Evolutionary conservation across 148 eudicot genomes (phyloP), one percentile per base, ranked within the genome.

Genomic region (Chenopodium suecicum): DNA sequence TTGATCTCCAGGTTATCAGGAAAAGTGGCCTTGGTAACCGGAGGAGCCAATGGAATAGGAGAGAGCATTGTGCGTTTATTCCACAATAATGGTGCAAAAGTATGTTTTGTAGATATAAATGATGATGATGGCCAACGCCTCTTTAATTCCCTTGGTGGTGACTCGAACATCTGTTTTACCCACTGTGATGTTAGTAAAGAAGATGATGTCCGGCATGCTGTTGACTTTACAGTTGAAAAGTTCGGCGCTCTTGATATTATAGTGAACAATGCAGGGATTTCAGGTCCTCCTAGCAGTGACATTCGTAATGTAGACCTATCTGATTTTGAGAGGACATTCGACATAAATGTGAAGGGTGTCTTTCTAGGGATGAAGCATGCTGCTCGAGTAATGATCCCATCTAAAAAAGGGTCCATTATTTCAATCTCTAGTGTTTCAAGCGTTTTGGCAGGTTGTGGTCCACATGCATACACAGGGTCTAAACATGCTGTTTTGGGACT

Each of bases 311-410:
- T 78, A 1, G 83, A 86, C 56, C 32, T 94, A 20, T 86, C 94
- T 0, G 88, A 85, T 48, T 96, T 94, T 13, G 90, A 92, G 54
- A 90, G 83, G 62, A 90, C 91, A 27, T 90, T 94, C 52, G 90
- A 91, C 79, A 85, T 94, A 23, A 96, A 94, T 27, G 97, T 91
- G 65, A 96, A 90, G 80, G 98, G 99, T 25, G 88, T 83, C 25
- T 96, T 96, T 73, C 70, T 89, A 23, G 97, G 98, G 75, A 94
- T 96, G 99, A 96, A 96, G 74, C 99, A 96, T n/a, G 99, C 99
- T 11, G 89, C 98, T 76, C 91, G 93, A 34, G 76, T 89, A 66
- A 96, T 96, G 99, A 96, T 96, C 83, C 99, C 99, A 1, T 54
- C 69, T 4, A 90, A 84, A 84, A 92, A 83, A 60, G 99, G 99